Conservation (phyloP, 1,284 basidiomycete species). For the Heterobasidion occidentale region DNA sequence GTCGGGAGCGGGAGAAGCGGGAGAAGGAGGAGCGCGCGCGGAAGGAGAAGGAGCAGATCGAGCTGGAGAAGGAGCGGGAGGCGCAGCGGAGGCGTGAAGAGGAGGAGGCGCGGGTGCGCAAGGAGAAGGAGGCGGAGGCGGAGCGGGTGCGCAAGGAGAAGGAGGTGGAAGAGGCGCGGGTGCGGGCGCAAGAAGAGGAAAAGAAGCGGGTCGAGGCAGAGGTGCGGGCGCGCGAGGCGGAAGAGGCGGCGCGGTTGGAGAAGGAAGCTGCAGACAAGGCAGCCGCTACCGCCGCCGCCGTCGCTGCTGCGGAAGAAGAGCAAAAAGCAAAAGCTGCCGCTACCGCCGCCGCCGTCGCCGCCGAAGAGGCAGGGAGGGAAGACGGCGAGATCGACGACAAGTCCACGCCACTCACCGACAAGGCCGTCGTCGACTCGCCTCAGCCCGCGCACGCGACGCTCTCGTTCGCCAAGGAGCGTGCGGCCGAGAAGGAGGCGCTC, state of each 20-base stretch:
- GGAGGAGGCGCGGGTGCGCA: conserved; percentile 17
- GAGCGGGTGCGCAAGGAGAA: conserved; percentile 15
- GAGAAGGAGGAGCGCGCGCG: conserved; percentile 30
- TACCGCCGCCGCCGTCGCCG: conserved; percentile 14
- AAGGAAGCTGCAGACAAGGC: conserved; percentile 29
- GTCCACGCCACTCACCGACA: conserved; percentile 20
- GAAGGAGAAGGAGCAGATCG: conserved; percentile 21
- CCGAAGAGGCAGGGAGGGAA: conserved; percentile 19
- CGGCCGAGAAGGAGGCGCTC: conserved; percentile 37
- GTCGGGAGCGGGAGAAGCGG: conserved; percentile 29
- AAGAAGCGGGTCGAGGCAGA: conserved; percentile 18
- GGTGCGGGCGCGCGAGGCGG: conserved; percentile 1
- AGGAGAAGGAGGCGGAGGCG: conserved; percentile 21
- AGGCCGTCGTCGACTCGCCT: conserved; percentile 16
- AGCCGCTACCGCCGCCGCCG: conserved; percentile 16
- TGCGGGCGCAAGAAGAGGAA: conserved; percentile 29
- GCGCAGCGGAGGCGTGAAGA: conserved; percentile 33
- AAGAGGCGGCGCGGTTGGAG: conserved; percentile 23
- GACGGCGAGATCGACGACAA: conserved; percentile 31
- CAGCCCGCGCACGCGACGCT: conserved; percentile 14
- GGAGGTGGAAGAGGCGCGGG: conserved; percentile 21
- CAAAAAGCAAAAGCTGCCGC: neutral
- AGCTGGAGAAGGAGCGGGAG: conserved; percentile 29
- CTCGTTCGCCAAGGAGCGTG: conserved; percentile 17
- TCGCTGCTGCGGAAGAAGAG: conserved; percentile 2